Conservation (phyloP, 352 stramenopile genomes). For the Pythium monospermum region DNA sequence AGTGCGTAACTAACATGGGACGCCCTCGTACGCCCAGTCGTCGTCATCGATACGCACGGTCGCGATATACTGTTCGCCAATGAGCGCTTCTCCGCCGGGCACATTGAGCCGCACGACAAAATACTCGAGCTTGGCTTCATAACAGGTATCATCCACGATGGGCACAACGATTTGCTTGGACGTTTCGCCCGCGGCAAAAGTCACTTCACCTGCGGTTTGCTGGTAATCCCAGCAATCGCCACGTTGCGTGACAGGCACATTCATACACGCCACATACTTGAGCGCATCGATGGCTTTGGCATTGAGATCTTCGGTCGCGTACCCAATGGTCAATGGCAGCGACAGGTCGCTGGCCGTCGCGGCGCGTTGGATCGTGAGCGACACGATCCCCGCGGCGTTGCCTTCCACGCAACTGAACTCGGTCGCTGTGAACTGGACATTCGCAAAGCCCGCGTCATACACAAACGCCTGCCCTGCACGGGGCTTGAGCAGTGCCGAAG, state of each 20-base stretch:
- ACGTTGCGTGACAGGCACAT: constrained; percentile 48
- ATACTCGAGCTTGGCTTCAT: constrained; percentile 84
- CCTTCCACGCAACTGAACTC: constrained; percentile 65
- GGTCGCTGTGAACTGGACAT: constrained; percentile 47
- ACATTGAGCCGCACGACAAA: constrained; percentile 91
- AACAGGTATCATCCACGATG: constrained; percentile 94
- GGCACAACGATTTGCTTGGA: constrained; percentile 84
- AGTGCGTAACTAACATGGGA: too few relatives aligned
- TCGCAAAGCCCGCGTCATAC: constrained; percentile 55
- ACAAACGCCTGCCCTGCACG: constrained; percentile 55
- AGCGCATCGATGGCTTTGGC: constrained; percentile 45
- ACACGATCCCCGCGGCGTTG: constrained; percentile 48
- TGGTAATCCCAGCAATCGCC: constrained; percentile 69
- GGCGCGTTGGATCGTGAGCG: constrained; percentile 44
- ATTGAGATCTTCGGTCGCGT: constrained; percentile 73
- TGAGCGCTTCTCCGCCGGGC: constrained; percentile 81
- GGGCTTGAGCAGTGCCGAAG: constrained; percentile 31
- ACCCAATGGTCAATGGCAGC: constrained; percentile 52
- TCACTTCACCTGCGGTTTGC: constrained; percentile 79
- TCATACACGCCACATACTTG: constrained; percentile 58
- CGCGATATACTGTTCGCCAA: constrained; percentile 88
- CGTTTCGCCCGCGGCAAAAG: constrained; percentile 83
- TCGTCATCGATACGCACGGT: constrained; percentile 92
- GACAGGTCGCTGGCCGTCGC: constrained; percentile 43
- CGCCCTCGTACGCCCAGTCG: constrained; percentile 76